Evolutionary conservation across 2,329 filamentous ascomycete genomes (phyloP).

Genomic region (Rutstroemia sp.): DNA sequence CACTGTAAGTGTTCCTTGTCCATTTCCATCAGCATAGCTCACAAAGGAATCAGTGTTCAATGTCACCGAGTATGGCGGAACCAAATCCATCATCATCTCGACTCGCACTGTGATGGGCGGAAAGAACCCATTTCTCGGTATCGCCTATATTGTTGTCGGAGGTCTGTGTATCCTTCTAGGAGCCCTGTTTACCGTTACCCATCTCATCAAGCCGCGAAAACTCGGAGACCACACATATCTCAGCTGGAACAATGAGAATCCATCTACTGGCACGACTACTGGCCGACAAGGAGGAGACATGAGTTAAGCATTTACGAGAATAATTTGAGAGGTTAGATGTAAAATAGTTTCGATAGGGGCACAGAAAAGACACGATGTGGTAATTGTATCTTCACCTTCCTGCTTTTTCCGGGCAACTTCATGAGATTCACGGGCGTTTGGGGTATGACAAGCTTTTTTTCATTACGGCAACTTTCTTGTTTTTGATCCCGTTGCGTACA

Average conservation of each 20-base stretch:
- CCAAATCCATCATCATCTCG: conserved; percentile 82
- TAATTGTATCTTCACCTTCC: neutral
- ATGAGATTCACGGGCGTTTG: neutral
- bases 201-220: conserved; percentile 93
- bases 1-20: conserved; percentile 54
- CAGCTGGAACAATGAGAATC: conserved; percentile 79
- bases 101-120: conserved; percentile 91
- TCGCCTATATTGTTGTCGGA: conserved; percentile 90
- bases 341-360: neutral
- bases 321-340: neutral
- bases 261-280: conserved; percentile 44
- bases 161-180: conserved; percentile 89
- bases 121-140: conserved; percentile 90
- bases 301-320: neutral
- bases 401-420: neutral
- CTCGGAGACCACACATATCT: conserved; percentile 96
- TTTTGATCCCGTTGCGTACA: neutral
- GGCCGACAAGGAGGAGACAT: conserved; percentile 42
- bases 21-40: conserved; percentile 10
- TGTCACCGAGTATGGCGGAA: conserved; percentile 71
- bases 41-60: conserved; percentile 59
- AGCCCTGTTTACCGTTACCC: conserved; percentile 78
- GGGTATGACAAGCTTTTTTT: neutral
- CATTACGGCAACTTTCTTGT: neutral
- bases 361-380: neutral